Percentiles rank a stretch among this genome's conserved stretches.
phyloP scores from a whole-genome alignment of 2,329 filamentous ascomycete genomes.

The Blumeria hordei region DNA sequence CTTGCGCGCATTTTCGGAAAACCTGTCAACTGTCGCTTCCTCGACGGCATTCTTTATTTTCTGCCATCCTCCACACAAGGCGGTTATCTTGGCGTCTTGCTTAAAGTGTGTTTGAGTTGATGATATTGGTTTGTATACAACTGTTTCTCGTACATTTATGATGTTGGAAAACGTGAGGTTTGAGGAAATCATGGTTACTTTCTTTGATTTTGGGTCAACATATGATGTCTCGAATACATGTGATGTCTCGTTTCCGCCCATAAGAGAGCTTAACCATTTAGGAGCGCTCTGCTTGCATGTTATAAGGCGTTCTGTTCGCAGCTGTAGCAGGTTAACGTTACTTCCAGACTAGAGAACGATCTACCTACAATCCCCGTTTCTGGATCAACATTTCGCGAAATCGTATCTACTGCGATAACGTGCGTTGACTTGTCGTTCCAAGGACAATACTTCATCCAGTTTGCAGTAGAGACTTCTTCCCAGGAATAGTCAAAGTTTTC shows the following conservation, averaged over 20 bases:
- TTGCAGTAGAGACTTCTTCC: slow-evolving; percentile 91
- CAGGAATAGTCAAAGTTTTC: slow-evolving; percentile 94
- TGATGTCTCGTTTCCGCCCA: slow-evolving; percentile 59
- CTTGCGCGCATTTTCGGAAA: slow-evolving; percentile 74
- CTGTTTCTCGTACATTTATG: slow-evolving; percentile 77
- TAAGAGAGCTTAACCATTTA: slow-evolving; percentile 56
- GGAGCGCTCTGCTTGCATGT: slow-evolving; percentile 42
- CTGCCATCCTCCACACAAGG: slow-evolving; percentile 89
- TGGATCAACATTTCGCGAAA: slow-evolving; percentile 45
- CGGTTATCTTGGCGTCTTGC: slow-evolving; percentile 81
- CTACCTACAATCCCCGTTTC: slow-evolving; percentile 37
- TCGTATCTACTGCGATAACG: slow-evolving; percentile 82
- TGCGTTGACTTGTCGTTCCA: slow-evolving; percentile 99
- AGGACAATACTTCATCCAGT: slow-evolving; percentile 96
- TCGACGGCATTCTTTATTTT: slow-evolving; percentile 92
- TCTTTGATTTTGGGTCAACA: slow-evolving; percentile 61
- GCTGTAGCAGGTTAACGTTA: slow-evolving; percentile 16
- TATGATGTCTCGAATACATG: slow-evolving; percentile 92
- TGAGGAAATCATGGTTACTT: slow-evolving; percentile 87
- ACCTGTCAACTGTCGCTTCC: slow-evolving; percentile 68
- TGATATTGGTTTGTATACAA: slow-evolving; percentile 47
- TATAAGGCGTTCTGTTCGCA: slow-evolving; percentile 47
- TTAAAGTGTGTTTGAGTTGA: slow-evolving; percentile 49
- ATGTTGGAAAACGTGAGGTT: slow-evolving; percentile 88
- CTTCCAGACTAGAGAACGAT: slow-evolving; percentile 6